Evolutionary conservation across 169 alveolate genomes (phyloP), one percentile per base, ranked within the genome.

Genomic region (Eimeria tenella): DNA sequence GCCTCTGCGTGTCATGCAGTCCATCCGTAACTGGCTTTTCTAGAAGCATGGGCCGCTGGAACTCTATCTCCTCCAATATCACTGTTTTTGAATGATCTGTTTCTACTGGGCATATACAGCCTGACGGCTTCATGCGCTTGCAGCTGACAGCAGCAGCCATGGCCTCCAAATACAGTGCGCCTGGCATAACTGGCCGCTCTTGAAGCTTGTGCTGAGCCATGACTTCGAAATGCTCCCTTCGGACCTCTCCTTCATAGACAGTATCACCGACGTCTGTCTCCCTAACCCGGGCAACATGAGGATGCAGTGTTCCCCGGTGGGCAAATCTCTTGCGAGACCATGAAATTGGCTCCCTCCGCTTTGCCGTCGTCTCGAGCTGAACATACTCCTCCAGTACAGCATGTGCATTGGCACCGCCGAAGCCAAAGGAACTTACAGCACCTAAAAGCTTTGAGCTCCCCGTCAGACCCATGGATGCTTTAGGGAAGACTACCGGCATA

Each of bases 341-440:
- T 50, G 50, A 60, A 13, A 77, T 77, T 52, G 86, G 86, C 86
- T 77, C 86, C 53, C 86, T 77, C 49, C 86, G 86, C 50, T 71
- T 21, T 23, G 82, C 86, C 21, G 86, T 52, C 73, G 82, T 62
- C 53, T 73, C 86, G 50, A 70, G 74, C 86, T 92, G 91, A 79
- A 83, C 77, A 55, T 81, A 65, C 23, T 92, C 95, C 84, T 93
- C 93, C 17, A 93, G 63, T 74, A 96, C 93, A 23, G 94, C 95
- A 86, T 96, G 97, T 21, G 97, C 95, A 71, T 96, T 96, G 50
- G 97, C 94, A 50, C 97, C 97, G 17, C 97, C 97, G 63, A 96
- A 95, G 15, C 97, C 97, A 79, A 96, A 96, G 10, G 97, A 95
- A 8, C 96, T 91, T 49, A 95, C 96, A 65, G 97, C 96, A 11